Evolutionary conservation across 1,284 basidiomycete species (phyloP).

Genomic region (Ganoderma lucidum): DNA sequence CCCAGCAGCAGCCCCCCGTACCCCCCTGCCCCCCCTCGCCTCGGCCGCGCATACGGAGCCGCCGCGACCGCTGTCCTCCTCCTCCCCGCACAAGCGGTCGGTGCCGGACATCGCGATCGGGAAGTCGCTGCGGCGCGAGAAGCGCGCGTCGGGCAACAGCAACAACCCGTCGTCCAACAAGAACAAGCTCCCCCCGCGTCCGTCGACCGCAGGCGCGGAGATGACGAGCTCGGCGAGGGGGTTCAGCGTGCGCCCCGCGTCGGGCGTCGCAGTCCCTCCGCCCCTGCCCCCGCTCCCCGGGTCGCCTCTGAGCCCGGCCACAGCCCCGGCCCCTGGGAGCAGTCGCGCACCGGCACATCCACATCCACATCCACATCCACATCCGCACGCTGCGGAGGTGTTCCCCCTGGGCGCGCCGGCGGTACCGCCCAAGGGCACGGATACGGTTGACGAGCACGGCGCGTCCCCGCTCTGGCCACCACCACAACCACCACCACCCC

Average conservation of each 20-base stretch:
- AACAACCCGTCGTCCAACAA: constrained; percentile 2
- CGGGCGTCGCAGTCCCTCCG: constrained; percentile 24
- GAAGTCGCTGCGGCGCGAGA: constrained; percentile 24
- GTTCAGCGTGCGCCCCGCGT: constrained; percentile 26
- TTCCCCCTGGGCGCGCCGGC: not conserved
- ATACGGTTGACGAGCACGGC: too few relatives aligned
- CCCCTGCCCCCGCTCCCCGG: constrained; percentile 37
- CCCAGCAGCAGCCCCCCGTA: constrained; percentile 19
- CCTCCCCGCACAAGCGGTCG: constrained; percentile 38
- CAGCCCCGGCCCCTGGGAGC: too few relatives aligned
- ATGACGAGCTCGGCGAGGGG: constrained; percentile 13
- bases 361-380: not conserved
- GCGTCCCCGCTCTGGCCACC: not conserved
- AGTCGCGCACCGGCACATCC: not conserved
- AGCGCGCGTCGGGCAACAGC: constrained; percentile 14
- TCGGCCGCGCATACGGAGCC: constrained; percentile 20
- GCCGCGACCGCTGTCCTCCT: constrained; percentile 5
- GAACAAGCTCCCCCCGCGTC: constrained; percentile 30
- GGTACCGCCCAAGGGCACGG: not conserved
- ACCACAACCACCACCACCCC: not conserved
- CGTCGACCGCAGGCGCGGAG: constrained; percentile 39
- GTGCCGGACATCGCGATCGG: constrained; percentile 30
- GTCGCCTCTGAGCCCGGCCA: constrained; percentile 22
- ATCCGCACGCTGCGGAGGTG: not conserved
- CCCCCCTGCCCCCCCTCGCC: constrained; percentile 14